Evolutionary conservation across 768 basidiomycete species (phyloP).

Genomic region (Auriscalpium vulgare): DNA sequence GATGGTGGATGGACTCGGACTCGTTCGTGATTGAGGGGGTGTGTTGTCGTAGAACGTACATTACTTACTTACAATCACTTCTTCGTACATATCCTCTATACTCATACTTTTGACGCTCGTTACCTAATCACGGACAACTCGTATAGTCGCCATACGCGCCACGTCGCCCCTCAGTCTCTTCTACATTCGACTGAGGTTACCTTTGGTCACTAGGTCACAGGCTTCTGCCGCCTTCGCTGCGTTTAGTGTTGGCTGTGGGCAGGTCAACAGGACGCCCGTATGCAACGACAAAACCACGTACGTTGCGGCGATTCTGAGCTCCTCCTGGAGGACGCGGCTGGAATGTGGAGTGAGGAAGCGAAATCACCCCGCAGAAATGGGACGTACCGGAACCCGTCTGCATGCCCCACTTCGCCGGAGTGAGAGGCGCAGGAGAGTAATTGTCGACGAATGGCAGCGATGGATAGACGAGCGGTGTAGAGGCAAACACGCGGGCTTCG

Average conservation of each 20-base stretch:
- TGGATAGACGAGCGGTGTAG: background rate
- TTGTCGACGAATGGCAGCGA: background rate
- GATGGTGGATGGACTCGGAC: too few relatives aligned
- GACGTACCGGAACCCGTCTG: background rate
- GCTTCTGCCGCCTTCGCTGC: too few relatives aligned
- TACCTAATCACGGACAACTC: too few relatives aligned
- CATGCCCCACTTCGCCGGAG: background rate
- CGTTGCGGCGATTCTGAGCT: background rate
- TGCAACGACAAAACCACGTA: background rate
- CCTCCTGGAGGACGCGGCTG: background rate
- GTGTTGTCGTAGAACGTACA: too few relatives aligned
- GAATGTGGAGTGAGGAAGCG: background rate
- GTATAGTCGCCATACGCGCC: too few relatives aligned
- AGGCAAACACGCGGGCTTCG: background rate
- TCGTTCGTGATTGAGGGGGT: too few relatives aligned
- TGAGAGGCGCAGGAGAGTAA: background rate
- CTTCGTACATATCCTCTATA: too few relatives aligned
- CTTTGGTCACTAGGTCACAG: too few relatives aligned
- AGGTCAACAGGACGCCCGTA: background rate
- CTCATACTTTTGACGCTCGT: too few relatives aligned
- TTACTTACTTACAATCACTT: too few relatives aligned
- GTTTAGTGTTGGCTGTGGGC: background rate
- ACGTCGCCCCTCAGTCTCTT: too few relatives aligned
- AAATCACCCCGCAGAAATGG: background rate
- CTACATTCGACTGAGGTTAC: too few relatives aligned